Percentiles rank a stretch among this genome's conserved stretches.
Evolutionary conservation across 164 flowering plant genomes (phyloP).

Genomic region (Macadamia integrifolia): DNA sequence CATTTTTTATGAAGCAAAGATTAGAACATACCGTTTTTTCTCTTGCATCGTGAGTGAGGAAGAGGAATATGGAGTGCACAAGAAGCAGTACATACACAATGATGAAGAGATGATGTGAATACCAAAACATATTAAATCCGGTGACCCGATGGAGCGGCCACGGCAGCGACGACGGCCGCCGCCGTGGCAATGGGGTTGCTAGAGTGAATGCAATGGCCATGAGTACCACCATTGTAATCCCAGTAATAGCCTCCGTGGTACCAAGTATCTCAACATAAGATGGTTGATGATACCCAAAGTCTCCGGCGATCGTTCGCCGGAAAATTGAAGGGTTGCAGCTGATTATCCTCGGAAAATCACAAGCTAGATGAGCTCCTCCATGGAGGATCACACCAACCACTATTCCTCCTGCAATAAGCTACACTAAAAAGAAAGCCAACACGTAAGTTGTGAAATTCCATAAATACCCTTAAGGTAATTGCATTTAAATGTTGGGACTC

Average conservation of each 20-base stretch:
- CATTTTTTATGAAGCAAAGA: no score
- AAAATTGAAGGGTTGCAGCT: slow-evolving; percentile 19
- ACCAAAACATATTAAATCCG: slow-evolving; percentile 54
- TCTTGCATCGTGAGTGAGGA: slow-evolving; percentile 26
- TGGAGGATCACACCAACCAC: slow-evolving; percentile 49
- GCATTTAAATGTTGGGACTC: background rate
- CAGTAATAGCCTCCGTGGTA: slow-evolving; percentile 40
- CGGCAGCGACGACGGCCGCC: slow-evolving; percentile 28
- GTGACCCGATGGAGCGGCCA: slow-evolving; percentile 25
- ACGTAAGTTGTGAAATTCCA: background rate
- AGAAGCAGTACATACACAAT: slow-evolving; percentile 45
- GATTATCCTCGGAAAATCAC: slow-evolving; percentile 49
- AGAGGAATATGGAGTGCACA: slow-evolving; percentile 48
- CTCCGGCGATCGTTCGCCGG: slow-evolving; percentile 29
- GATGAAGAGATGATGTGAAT: slow-evolving; percentile 47
- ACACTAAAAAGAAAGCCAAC: slow-evolving; percentile 10
- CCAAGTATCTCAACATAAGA: slow-evolving; percentile 37
- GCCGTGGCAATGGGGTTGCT: slow-evolving; percentile 36
- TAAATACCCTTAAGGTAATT: background rate
- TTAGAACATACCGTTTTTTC: slow-evolving; percentile 39
- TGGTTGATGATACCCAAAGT: slow-evolving; percentile 40
- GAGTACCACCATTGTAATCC: slow-evolving; percentile 39
- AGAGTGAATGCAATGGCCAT: slow-evolving; percentile 43
- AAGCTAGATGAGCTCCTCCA: slow-evolving; percentile 44
- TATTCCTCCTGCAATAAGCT: slow-evolving; percentile 54